Percentiles rank a stretch among this genome's conserved stretches.
Conservation (phyloP, 2,329 filamentous ascomycete species). For the Fonsecaea monophora region DNA sequence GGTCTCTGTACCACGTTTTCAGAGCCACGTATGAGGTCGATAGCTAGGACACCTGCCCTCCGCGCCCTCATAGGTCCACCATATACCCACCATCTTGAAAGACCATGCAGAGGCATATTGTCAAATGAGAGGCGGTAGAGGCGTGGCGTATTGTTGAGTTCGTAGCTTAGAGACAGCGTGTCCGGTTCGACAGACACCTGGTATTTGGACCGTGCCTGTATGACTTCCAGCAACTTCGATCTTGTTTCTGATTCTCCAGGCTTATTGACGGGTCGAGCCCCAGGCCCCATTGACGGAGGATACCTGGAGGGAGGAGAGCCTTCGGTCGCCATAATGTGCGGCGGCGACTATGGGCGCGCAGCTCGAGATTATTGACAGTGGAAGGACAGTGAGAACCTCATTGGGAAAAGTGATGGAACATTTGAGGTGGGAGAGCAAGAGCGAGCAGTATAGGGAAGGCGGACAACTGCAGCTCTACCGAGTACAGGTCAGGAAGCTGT, state of each 20-base stretch:
- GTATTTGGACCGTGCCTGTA: slow-evolving; percentile 34
- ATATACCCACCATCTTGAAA: slow-evolving; percentile 33
- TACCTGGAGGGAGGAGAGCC: slow-evolving; percentile 31
- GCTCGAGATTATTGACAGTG: neutral
- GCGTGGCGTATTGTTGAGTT: slow-evolving; percentile 32
- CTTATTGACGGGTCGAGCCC: slow-evolving; percentile 35
- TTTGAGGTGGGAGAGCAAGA: neutral
- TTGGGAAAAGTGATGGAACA: neutral
- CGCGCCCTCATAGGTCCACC: slow-evolving; percentile 30
- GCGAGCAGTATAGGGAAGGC: neutral
- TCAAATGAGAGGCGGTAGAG: slow-evolving; percentile 36
- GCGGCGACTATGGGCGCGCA: neutral
- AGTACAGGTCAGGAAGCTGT: neutral
- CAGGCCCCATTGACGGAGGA: slow-evolving; percentile 39
- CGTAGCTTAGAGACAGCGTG: slow-evolving; percentile 34
- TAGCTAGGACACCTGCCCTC: slow-evolving; percentile 29
- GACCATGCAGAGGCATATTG: slow-evolving; percentile 33
- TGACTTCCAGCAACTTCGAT: slow-evolving; percentile 27
- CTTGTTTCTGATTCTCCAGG: slow-evolving; percentile 20
- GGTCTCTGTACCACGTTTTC: slow-evolving; percentile 33
- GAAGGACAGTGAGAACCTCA: neutral
- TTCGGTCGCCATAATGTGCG: slow-evolving; percentile 29
- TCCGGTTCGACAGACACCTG: slow-evolving; percentile 28
- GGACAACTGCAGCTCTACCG: neutral
- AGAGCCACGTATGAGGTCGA: slow-evolving; percentile 34